phyloP scores from a whole-genome alignment of 345 rosid genomes.

The Salix brachista region DNA sequence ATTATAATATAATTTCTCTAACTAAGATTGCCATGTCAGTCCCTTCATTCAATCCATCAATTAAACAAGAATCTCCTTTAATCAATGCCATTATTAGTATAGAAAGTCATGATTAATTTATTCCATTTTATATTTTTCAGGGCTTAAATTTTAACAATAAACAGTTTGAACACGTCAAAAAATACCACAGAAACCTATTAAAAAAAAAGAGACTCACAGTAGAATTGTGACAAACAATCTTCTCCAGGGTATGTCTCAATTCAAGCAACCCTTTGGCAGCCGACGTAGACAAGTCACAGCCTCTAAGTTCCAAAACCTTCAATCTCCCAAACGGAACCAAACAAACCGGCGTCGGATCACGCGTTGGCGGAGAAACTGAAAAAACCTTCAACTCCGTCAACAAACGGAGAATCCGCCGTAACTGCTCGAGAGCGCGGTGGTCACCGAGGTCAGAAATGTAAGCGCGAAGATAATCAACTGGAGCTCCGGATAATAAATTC shows the following conservation, averaged over 20 bases:
- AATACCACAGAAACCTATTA: background rate
- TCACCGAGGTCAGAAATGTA: slow-evolving; percentile 95
- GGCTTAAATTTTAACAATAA: background rate
- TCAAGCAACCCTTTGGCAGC: slow-evolving; percentile 91
- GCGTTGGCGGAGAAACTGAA: slow-evolving; percentile 59
- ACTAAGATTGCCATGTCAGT: background rate
- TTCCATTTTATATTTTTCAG: background rate
- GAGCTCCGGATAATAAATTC: slow-evolving; percentile 76
- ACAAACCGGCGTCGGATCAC: slow-evolving; percentile 91
- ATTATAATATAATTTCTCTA: too few species aligned
- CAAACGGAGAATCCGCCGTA: slow-evolving; percentile 76
- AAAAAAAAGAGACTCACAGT: slow-evolving; percentile 54
- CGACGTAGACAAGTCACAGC: slow-evolving; percentile 88
- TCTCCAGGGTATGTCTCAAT: slow-evolving; percentile 81
- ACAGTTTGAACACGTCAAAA: background rate
- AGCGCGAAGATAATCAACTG: slow-evolving; percentile 95
- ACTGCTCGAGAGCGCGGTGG: slow-evolving; percentile 92
- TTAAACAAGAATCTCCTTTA: background rate
- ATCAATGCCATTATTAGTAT: background rate
- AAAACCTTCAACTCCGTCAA: slow-evolving; percentile 80
- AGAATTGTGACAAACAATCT: slow-evolving; percentile 87
- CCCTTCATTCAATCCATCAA: background rate
- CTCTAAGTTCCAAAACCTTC: slow-evolving; percentile 78
- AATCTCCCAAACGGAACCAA: slow-evolving; percentile 75
- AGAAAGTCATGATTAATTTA: background rate